Base-by-base conservation (phyloP, 768 basidiomycete species). In the Trametes punicea region DNA sequence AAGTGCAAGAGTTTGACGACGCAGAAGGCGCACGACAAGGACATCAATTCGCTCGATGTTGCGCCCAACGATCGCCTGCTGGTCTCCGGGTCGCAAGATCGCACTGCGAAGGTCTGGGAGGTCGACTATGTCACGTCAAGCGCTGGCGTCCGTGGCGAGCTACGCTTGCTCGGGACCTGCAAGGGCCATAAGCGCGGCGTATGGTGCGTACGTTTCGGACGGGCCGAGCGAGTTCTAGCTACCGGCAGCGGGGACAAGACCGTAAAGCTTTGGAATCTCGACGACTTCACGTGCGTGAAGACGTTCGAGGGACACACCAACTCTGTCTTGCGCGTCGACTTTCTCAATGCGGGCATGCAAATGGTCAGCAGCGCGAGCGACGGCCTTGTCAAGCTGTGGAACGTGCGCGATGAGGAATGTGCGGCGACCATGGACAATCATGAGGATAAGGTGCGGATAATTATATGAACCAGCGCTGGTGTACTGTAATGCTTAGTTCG, bases 241-340 rank as follows among this genome's bases (percentile, higher is more conserved):
- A 95, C 91, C 8, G 96, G 92, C 36, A 96, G 94, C 59, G 94
- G 94, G 3, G 97, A 99, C 73, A 90, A 91, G 71, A 94, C 94
- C 0, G 81, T 98, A 62, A 92, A 88, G 69, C 72, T 99, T 29
- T 99, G 97, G 97, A 93, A 78, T 71, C 70, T 98, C 61, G 90
- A 95, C 60, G 93, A 98, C 67, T 97, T 87, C 71, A 83, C 90
- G 23, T 99, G 97, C 69, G 68, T 98, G 59, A 84, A 93, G 79
- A 98, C 97, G 20, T 94, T 98, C 64, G 97, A 99, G 73, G 97
- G 97, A 0, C 97, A 99, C 70, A 93, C 93, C 7, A 98, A 98
- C 71, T 97, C 97, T 11, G 93, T 99, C 29, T 73, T 99, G 50
- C 77, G 95, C 48, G 91, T 98, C 27, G 93, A 94, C 65, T 98